Base-by-base conservation (phyloP, 257 asterid species). In the Lycium barbarum region DNA sequence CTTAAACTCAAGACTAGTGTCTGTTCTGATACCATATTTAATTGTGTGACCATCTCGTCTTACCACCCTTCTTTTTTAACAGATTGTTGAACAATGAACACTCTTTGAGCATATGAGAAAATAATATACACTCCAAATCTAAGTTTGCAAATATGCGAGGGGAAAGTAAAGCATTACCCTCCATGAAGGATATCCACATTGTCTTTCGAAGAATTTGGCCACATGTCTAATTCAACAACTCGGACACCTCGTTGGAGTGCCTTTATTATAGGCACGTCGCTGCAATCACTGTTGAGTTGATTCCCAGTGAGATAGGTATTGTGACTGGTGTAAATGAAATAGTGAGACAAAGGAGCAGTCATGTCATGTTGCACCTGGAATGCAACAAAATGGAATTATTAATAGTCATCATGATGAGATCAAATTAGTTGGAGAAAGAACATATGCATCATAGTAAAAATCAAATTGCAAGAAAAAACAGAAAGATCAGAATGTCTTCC, bases 231-330 rank as follows among this genome's bases (percentile, higher is more conserved):
- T 67, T 95, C 98, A 73, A 95, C 89, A 6, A 93, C 98, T 4
- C 98, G 87, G 3, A 94, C 98, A 3, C 98, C 98, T 86, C 88
- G 82, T 73, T 83, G 86, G 17, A 95, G 83, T 6, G 98, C 97
- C 22, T 94, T 90, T 5, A 94, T 89, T 9, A 95, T 88, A 0
- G 98, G 98, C 38, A 84, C 83, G 22, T 93, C 98, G 20, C 98
- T 94, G 22, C 93, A 90, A 57, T 89, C 93, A 5, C 98, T 94
- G 63, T 92, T 94, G 66, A 94, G 83, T 61, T 94, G 98, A 80
- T 94, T 94, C 57, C 98, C 98, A 2, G 95, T 94, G 2, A 94
- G 92, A 83, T 94, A 94, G n/a, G 98, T 89, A 85, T 94, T 94
- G 84, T 94, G 97, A 17, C 98, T 92, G 0, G 98, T 94, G 66